phyloP scores from a whole-genome alignment of 2,329 filamentous ascomycete genomes.

The Acrocalymma vagum region DNA sequence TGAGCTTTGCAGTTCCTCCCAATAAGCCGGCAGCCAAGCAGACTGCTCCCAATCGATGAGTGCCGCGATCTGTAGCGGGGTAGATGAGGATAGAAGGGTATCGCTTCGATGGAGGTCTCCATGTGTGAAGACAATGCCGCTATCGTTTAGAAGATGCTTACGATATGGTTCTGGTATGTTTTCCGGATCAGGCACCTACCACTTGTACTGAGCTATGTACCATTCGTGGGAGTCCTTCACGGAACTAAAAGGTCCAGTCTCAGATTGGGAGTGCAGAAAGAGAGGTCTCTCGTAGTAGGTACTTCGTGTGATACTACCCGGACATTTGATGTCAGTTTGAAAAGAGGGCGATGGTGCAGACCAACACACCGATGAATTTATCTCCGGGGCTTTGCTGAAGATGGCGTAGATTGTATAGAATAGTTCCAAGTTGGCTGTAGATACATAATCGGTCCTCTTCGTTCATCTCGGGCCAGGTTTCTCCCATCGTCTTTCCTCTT shows the following conservation, averaged over 20 bases:
- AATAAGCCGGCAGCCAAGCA: conserved; percentile 42
- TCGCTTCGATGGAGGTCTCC: conserved; percentile 46
- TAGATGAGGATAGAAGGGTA: conserved; percentile 34
- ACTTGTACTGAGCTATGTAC: conserved; percentile 28
- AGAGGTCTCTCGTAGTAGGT: conserved; percentile 17
- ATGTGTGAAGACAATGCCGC: conserved; percentile 45
- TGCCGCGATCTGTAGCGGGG: conserved; percentile 26
- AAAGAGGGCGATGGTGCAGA: no score
- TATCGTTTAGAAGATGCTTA: conserved; percentile 37
- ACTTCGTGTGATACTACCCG: conserved; percentile 14
- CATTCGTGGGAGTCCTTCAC: conserved; percentile 43
- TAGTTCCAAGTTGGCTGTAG: conserved; percentile 22
- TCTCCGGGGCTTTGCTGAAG: conserved; percentile 34
- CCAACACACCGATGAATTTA: conserved; percentile 36
- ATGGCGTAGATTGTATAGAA: conserved; percentile 24
- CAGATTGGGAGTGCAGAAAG: conserved; percentile 11
- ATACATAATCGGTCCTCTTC: conserved; percentile 14
- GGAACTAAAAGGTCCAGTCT: conserved; percentile 38
- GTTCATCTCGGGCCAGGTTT: conserved; percentile 33
- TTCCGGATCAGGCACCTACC: conserved; percentile 30
- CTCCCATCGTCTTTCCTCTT: conserved; percentile 34
- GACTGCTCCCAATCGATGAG: conserved; percentile 45
- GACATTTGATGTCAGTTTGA: conserved; percentile 9
- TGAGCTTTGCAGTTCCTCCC: conserved; percentile 42
- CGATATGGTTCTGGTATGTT: conserved; percentile 34